phyloP scores from a whole-genome alignment of 2,329 filamentous ascomycete genomes.

The Stagonosporopsis vannaccii region DNA sequence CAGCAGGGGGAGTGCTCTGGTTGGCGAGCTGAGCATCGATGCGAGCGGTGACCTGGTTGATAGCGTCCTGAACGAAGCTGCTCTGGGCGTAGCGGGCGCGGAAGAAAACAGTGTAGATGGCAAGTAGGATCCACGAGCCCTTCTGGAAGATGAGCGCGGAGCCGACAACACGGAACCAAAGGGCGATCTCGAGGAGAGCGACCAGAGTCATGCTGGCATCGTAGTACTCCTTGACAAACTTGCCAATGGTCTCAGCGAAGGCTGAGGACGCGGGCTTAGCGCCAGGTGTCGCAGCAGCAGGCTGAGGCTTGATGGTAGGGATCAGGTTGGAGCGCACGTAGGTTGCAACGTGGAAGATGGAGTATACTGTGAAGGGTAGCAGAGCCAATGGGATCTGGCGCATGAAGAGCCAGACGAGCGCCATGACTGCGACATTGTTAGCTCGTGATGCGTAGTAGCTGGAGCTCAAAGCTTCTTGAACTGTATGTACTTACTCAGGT shows the following conservation, averaged over 20 bases:
- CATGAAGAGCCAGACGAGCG: slow-evolving; percentile 91
- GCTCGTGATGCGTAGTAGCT: slow-evolving; percentile 23
- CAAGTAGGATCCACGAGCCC: slow-evolving; percentile 87
- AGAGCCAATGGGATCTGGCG: slow-evolving; percentile 90
- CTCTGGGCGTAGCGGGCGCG: slow-evolving; percentile 90
- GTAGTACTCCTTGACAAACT: slow-evolving; percentile 98
- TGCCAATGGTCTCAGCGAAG: slow-evolving; percentile 82
- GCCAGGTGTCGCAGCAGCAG: slow-evolving; percentile 58
- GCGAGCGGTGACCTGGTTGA: slow-evolving; percentile 74
- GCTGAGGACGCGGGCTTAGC: slow-evolving; percentile 67
- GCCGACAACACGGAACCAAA: slow-evolving; percentile 83
- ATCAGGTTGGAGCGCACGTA: slow-evolving; percentile 95
- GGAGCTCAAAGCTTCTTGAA: neutral
- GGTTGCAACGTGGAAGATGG: slow-evolving; percentile 96
- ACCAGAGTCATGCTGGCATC: slow-evolving; percentile 95
- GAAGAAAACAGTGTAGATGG: slow-evolving; percentile 89
- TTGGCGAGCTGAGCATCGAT: slow-evolving; percentile 83
- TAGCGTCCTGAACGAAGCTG: slow-evolving; percentile 86
- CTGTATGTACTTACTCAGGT: slow-evolving; percentile 74
- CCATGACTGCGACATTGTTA: slow-evolving; percentile 71
- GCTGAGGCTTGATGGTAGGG: slow-evolving; percentile 78
- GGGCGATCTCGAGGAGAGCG: slow-evolving; percentile 82
- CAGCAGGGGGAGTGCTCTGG: slow-evolving; percentile 83
- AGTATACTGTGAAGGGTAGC: slow-evolving; percentile 95
- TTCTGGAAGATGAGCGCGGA: slow-evolving; percentile 87